phyloP scores from a whole-genome alignment of 306 rosid genomes.

The Neltuma alba region DNA sequence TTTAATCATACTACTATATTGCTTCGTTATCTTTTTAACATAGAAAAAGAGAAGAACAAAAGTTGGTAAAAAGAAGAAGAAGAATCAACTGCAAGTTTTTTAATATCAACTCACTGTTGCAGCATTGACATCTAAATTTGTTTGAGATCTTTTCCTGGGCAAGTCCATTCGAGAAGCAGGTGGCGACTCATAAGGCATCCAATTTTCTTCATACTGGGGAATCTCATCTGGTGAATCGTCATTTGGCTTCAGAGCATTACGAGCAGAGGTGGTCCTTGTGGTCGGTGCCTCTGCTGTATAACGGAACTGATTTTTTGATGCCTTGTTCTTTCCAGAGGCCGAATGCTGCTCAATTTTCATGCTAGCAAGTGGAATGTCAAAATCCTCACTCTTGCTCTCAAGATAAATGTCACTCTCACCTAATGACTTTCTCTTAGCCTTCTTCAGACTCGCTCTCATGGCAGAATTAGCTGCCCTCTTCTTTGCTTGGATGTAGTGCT shows the following conservation, averaged over 20 bases:
- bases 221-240: conserved; percentile 55
- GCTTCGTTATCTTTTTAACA: background rate
- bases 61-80: background rate
- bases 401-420: conserved; percentile 62
- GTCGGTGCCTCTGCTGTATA: conserved; percentile 57
- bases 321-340: conserved; percentile 56
- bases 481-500: conserved; percentile 97
- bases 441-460: conserved; percentile 90
- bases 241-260: conserved; percentile 32
- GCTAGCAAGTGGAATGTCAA: conserved; percentile 42
- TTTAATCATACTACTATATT: background rate
- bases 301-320: conserved; percentile 68
- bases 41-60: background rate
- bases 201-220: conserved; percentile 61
- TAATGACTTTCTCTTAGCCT: conserved; percentile 76
- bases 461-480: conserved; percentile 98
- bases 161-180: conserved; percentile 59
- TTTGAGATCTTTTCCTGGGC: conserved; percentile 53
- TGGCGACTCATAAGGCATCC: conserved; percentile 54
- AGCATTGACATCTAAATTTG: conserved; percentile 75
- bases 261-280: conserved; percentile 39
- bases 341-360: conserved; percentile 42
- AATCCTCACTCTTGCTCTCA: conserved; percentile 65
- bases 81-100: conserved; percentile 3
- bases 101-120: conserved; percentile 48